These are phyloP conservation scores for Trametes sp. DNA, from an alignment of 1,284 basidiomycete species.

Conservation along the genomic window DNA sequence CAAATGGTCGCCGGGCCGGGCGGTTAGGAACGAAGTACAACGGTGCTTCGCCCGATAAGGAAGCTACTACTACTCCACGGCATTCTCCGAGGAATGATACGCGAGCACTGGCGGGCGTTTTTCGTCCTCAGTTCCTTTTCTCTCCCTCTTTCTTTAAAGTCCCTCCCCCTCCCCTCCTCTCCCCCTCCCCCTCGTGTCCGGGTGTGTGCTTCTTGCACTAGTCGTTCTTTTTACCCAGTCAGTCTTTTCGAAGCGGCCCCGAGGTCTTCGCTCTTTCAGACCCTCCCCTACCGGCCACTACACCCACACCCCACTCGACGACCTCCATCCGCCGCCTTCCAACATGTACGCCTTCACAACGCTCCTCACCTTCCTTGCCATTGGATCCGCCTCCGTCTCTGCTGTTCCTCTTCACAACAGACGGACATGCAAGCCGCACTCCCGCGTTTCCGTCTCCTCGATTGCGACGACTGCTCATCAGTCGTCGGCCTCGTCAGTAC, in stretches of 20 bases:
- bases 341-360: slow-evolving; percentile 37
- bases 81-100: slow-evolving; percentile 10
- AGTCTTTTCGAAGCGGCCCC: slow-evolving; percentile 26
- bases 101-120: slow-evolving; percentile 8
- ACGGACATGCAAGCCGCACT: slow-evolving; percentile 25
- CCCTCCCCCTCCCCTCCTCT: slow-evolving; percentile 9
- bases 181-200: slow-evolving; percentile 13
- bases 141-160: slow-evolving; percentile 2
- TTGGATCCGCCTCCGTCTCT: slow-evolving; percentile 30
- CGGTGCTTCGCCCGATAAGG: slow-evolving; percentile 7
- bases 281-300: slow-evolving; percentile 3
- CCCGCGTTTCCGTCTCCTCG: slow-evolving; percentile 2
- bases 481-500: slow-evolving; percentile 3
- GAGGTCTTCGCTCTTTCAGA: slow-evolving; percentile 19
- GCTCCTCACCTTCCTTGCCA: slow-evolving; percentile 34
- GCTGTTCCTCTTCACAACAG: slow-evolving; percentile 28
- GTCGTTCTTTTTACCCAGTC: slow-evolving; percentile 29
- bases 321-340: neutral
- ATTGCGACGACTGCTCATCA: slow-evolving; percentile 9
- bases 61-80: slow-evolving; percentile 14
- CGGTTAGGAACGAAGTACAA: slow-evolving; percentile 4
- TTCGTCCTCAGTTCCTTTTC: slow-evolving; percentile 11
- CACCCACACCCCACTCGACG: neutral
- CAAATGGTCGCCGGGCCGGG: neutral
- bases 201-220: slow-evolving; percentile 27